Conservation (phyloP, 495 filamentous ascomycete species). For the Usnea hakonensis region DNA sequence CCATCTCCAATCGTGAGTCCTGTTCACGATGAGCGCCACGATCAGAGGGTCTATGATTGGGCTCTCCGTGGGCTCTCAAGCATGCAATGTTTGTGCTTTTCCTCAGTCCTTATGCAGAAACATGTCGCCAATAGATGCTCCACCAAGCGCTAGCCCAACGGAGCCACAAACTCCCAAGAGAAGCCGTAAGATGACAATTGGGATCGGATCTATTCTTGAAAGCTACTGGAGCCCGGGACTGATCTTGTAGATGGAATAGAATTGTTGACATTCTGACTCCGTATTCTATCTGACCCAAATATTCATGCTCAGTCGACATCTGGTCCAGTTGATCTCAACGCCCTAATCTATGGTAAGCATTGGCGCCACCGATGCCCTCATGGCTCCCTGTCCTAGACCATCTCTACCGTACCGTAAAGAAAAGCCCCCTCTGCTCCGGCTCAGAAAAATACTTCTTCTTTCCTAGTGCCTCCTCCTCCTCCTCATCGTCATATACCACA, state of each 20-base stretch:
- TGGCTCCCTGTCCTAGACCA: background rate
- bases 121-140: conserved; percentile 12
- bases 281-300: no score
- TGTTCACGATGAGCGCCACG: background rate
- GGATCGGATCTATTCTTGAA: no score
- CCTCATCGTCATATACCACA: conserved; percentile 7
- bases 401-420: conserved; percentile 3
- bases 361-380: no score
- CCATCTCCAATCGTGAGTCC: background rate
- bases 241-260: no score
- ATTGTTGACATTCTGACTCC: no score
- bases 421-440: background rate
- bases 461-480: conserved; percentile 1
- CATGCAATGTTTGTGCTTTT: conserved; percentile 45
- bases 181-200: background rate
- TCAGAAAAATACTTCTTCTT: background rate
- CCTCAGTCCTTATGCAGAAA: conserved; percentile 8
- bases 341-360: no score
- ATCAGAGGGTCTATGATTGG: conserved; percentile 22
- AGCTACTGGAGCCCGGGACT: no score
- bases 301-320: no score
- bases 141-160: conserved; percentile 19
- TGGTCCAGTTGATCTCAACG: no score
- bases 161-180: conserved; percentile 17
- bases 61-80: conserved; percentile 45